Evolutionary conservation across 169 alveolate species (phyloP), one percentile per base, ranked within the genome.

Genomic region (Plasmodium chabaudi): DNA sequence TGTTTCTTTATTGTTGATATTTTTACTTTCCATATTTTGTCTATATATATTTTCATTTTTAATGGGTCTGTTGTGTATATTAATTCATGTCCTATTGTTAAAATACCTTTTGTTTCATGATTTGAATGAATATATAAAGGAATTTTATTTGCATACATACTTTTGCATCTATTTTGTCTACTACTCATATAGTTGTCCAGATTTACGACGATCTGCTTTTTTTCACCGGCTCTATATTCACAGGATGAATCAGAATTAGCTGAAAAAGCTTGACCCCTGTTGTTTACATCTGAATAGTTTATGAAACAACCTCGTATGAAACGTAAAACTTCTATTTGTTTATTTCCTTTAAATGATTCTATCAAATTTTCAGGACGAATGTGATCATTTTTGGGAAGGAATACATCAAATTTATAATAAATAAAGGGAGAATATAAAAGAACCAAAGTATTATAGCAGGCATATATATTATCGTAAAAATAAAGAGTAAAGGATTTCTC

Each of bases 361-460:
- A n/a, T 6, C 59, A 74, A 56, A 27, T 7, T 68, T 39, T 61
- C 23, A 7, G 53, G 23, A 9, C 39, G 39, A 71, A 25, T 49
- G 9, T 10, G 21, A 21, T 12, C 69, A 1, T 44, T 46, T 12
- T 10, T 0, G 12, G 56, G 5, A 0, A 34, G 42, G n/a, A 79
- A 79, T 57, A 79, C 19, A 60, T 39, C 53, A 39, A 79, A 7
- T 42, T 69, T 53, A 61, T 79, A 79, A 67, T 79, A 79, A 12
- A 79, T 51, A 9, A 25, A n/a, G 0, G 79, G 71, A 55, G 89
- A 67, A 61, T 34, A 67, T 34, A 64, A 55, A 13, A 79, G 21
- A 42, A 51, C 46, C 17, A 79, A 60, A 55, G 65, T 42, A 13
- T 53, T 55, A 55, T 42, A 53, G 23, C 17, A n/a, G 3, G 44